Evolutionary conservation across 805 yeast species (phyloP).

Genomic region (Candida pini): DNA sequence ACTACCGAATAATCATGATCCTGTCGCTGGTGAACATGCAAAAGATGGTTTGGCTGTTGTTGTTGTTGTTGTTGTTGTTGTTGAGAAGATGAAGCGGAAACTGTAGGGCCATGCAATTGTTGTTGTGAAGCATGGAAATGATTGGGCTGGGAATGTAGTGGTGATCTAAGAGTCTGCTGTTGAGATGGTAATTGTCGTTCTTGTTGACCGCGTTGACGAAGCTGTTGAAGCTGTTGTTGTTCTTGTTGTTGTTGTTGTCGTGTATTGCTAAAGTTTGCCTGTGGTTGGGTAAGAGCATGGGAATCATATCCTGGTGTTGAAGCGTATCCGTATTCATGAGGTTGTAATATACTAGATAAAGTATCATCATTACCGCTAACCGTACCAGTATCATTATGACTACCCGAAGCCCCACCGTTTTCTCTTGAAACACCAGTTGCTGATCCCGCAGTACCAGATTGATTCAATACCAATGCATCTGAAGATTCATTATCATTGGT

Average conservation of each 20-base stretch:
- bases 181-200: constrained; percentile 1
- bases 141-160: neutral
- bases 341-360: constrained; percentile 9
- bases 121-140: constrained; percentile 1
- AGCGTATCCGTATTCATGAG: constrained; percentile 11
- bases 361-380: constrained; percentile 2
- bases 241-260: constrained; percentile 8
- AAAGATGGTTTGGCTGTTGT: neutral
- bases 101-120: constrained; percentile 1
- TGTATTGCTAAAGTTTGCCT: constrained; percentile 7
- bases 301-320: constrained; percentile 3
- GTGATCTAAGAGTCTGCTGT: too few species aligned
- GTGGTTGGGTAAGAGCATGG: constrained; percentile 10
- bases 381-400: constrained; percentile 1
- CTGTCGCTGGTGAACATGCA: constrained; percentile 1
- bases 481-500: neutral
- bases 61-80: constrained; percentile 5
- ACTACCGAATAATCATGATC: neutral
- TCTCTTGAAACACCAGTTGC: constrained; percentile 1
- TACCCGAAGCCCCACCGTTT: too few species aligned
- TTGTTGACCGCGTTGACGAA: neutral
- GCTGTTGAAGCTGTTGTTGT: constrained; percentile 3
- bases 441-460: neutral
- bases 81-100: neutral
- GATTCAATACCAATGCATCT: neutral